Evolutionary conservation across 2,329 filamentous ascomycete genomes (phyloP).

Genomic region (Botryotinia convoluta): DNA sequence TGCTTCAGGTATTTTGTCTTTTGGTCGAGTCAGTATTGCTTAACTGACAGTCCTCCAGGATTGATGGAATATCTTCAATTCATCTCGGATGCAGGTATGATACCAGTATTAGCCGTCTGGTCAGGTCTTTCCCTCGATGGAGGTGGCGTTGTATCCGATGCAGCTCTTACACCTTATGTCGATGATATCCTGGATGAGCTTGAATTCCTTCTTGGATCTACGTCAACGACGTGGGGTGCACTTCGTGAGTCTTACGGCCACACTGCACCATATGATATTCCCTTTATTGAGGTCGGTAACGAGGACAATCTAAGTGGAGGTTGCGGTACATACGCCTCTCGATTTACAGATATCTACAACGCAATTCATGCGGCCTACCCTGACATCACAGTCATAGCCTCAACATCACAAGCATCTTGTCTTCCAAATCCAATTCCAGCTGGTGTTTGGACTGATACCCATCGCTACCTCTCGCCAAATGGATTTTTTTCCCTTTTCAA

Average conservation of each 20-base stretch:
- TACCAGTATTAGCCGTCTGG: slow-evolving; percentile 48
- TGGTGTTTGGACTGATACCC: slow-evolving; percentile 24
- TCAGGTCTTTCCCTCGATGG: slow-evolving; percentile 43
- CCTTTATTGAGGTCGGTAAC: slow-evolving; percentile 44
- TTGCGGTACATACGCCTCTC: slow-evolving; percentile 39
- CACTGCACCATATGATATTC: slow-evolving; percentile 48
- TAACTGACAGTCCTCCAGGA: slow-evolving; percentile 7
- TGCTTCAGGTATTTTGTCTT: slow-evolving; percentile 43
- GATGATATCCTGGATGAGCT: slow-evolving; percentile 50
- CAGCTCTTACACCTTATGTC: slow-evolving; percentile 45
- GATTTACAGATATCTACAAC: slow-evolving; percentile 48
- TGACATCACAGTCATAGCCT: slow-evolving; percentile 44
- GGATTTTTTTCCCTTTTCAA: slow-evolving; percentile 22
- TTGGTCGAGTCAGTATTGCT: neutral
- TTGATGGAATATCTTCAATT: slow-evolving; percentile 35
- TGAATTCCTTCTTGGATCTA: slow-evolving; percentile 49
- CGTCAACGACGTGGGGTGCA: slow-evolving; percentile 44
- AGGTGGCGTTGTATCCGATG: slow-evolving; percentile 41
- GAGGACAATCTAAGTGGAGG: slow-evolving; percentile 44
- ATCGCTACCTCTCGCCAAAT: slow-evolving; percentile 21
- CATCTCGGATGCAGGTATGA: slow-evolving; percentile 47
- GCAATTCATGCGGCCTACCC: slow-evolving; percentile 42
- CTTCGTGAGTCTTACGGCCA: slow-evolving; percentile 48
- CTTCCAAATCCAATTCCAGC: slow-evolving; percentile 21
- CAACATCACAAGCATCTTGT: slow-evolving; percentile 18